Evolutionary conservation across 192 early-diverging fungal genomes (phyloP), one percentile per base, ranked within the genome.

Genomic region (Spizellomyces punctatus): DNA sequence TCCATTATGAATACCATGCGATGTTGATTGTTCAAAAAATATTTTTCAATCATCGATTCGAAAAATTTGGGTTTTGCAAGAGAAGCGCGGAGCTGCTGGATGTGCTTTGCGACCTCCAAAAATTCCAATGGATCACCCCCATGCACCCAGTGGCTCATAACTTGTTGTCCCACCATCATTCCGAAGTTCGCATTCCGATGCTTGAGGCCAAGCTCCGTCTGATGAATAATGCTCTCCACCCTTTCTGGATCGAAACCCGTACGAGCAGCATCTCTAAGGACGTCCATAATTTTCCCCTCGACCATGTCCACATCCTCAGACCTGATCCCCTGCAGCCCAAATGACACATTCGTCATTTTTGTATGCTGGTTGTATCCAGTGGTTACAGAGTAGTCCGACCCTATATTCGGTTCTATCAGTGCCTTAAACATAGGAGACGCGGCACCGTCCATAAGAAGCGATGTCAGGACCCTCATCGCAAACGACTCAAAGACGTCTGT

Each of bases 361-460:
- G 89, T 85, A 46, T 85, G 89, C 43, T 82, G 80, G 72, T 91
- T 90, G 73, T 96, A 98, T n/a, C 96, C 96, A 14, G 93, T 95
- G 63, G 91, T 93, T 9, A 91, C 83, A 58, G 89, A 90, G 81
- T 94, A 98, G 61, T 96, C 96, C 0, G 92, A 86, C 44, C 93
- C 96, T 8, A 98, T 77, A 52, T 92, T 90, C 58, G 91, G 86
- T 69, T 96, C 94, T 56, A 98, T 96, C 66, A 98, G 81, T 43
- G 92, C 92, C 74, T 95, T 85, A 76, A 96, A 93, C 93, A 98
- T 94, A 12, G 96, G 96, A 19, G 94, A 89, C 10, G 94, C 87
- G 52, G 94, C 78, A 7, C 96, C 95, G 73, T 93, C 90, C 12
- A 93, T 80, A n/a, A 98, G 79, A 63, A 98, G 81, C 58, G 85